Evolutionary conservation across 495 filamentous ascomycete genomes (phyloP), one percentile per base, ranked within the genome.

Genomic region (Lichenothelia convexa): DNA sequence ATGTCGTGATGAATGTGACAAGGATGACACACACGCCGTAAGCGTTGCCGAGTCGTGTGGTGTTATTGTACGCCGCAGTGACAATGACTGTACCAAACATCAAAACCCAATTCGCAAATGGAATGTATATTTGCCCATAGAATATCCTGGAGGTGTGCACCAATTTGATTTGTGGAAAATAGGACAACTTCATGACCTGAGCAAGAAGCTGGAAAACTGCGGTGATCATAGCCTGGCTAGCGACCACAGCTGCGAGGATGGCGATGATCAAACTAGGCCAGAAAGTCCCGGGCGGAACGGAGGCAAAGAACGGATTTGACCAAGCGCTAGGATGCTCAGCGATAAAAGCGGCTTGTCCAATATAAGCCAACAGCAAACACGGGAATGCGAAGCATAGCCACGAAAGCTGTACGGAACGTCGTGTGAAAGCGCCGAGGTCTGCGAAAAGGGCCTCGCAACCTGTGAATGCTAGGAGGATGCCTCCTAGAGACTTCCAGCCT

Each of bases 381-480:
- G 77, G 77, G 38, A 66, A 78, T 9, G 63, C 60, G 39, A 67
- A 77, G 35, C 59, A 59, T 21, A 78, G 50, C 77, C 77, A 82
- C 27, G 63, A 68, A 8, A 80, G 51, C 42, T 77, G 75, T 26
- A 81, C 70, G 12, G 77, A 72, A 24, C 65, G 44, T 43, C 56
- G 52, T 18, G 56, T 60, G 49, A 80, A 80, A 18, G 77, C 74
- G 33, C 77, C 77, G 1, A 82, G 55, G 41, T 82, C 77, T 5
- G 77, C 77, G 41, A 79, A 82, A 7, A 82, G 57, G 5, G 77
- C 75, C 47, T 82, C 77, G n/a, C 78, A 72, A 16, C 75, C 75
- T 2, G 76, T 80, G 35, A 81, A 81, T 0, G 75, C 66, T 3
- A 82, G 65, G 6, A 82, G 43, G 13, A 76, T 67, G 6, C 76